Evolutionary conservation across 805 yeast genomes (phyloP), one percentile per base, ranked within the genome.

Genomic region (Komagataella phaffii): DNA sequence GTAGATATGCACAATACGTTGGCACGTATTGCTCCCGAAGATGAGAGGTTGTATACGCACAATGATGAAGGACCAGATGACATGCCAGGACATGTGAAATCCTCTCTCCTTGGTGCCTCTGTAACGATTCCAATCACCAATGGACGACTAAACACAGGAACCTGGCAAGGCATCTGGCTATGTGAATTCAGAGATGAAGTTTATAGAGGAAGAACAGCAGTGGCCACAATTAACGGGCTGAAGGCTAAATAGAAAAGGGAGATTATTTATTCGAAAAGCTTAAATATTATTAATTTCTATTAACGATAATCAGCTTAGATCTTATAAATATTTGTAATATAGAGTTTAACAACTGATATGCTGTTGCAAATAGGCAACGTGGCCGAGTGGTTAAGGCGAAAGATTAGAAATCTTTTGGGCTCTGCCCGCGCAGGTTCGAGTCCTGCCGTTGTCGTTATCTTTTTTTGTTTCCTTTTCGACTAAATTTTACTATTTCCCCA

Each of bases 131-230:
- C 95, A 1, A 85, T 86, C 49, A 62, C 73, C 19, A 76, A 85
- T 58, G 95, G 95, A 1, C 62, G 70, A 40, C 66, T 86, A 52
- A 83, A 81, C 1, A 72, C 82, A 0, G 95, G 95, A 1, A 86
- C 93, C 0, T 87, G 95, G 95, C 95, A 86, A 62, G 95, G 93
- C 0, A 75, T 87, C 46, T 86, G 85, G 72, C 69, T 83, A 49
- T 71, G 85, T 59, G 95, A 86, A 62, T 86, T 87, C 65, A 73
- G 95, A 58, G 71, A 72, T 48, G 74, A 78, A 63, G 66, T 69
- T 57, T 91, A 86, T 59, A 30, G 40, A 14, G 65, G 81, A 7
- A 74, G 95, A 59, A 74, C 75, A 51, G 68, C 85, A 23, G 81
- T 86, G 10, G 90, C 88, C 8, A 85, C 95, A 0, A 73, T 86